These are phyloP conservation scores for Cephalotrichum gorgonifer DNA, from an alignment of 2,329 filamentous ascomycete species.

Conservation along the genomic window DNA sequence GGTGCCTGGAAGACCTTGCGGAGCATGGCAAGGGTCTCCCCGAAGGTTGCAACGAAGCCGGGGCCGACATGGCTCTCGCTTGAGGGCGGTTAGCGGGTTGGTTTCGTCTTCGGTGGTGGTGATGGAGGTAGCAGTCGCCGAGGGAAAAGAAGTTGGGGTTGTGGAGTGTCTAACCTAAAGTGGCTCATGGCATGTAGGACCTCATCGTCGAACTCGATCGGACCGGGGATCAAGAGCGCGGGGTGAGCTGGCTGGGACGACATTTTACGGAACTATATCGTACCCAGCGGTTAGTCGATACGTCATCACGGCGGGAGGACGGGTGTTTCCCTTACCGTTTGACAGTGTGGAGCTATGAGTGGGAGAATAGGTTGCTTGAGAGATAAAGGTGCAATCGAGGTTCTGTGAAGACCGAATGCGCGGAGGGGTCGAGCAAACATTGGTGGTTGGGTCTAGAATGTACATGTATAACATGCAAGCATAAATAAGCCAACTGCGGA, in stretches of 20 bases:
- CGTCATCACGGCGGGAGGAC: background rate
- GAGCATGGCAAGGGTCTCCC: constrained; percentile 78
- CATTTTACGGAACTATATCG: constrained; percentile 37
- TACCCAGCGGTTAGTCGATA: background rate
- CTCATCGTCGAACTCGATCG: constrained; percentile 97
- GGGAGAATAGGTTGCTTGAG: background rate
- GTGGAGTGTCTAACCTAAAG: constrained; percentile 55
- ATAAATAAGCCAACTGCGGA: background rate
- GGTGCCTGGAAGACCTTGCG: constrained; percentile 92
- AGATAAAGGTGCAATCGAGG: background rate
- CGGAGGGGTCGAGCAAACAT: constrained; percentile 1
- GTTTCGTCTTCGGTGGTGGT: no score
- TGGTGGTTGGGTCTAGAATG: background rate
- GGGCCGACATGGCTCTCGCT: constrained; percentile 92
- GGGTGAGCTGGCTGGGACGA: constrained; percentile 51
- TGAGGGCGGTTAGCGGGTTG: constrained; percentile 6
- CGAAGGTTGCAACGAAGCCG: constrained; percentile 81
- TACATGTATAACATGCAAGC: background rate
- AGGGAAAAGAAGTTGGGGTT: background rate
- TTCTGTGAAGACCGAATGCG: background rate
- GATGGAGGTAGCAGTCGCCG: background rate
- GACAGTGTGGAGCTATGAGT: background rate
- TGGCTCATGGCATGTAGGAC: constrained; percentile 93
- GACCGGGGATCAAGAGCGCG: constrained; percentile 88
- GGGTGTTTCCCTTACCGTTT: constrained; percentile 1